Evolutionary conservation across 305 asterid species (phyloP).

Genomic region (Fraxinus ornus): DNA sequence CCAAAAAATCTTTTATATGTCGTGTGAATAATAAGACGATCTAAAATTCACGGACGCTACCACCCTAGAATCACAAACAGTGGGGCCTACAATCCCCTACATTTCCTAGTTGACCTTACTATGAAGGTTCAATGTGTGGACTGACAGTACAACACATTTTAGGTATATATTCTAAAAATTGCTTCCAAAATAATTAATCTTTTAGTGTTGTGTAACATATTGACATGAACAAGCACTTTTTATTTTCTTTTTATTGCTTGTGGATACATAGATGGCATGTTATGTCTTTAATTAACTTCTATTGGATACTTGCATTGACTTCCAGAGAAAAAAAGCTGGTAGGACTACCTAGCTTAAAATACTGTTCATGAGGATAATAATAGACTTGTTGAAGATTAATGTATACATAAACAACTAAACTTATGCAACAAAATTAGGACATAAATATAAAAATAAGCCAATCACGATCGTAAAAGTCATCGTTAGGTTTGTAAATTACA

Average conservation of each 20-base stretch:
- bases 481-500: constrained; percentile 18
- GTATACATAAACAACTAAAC: constrained; percentile 11
- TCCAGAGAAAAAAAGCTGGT: constrained; percentile 27
- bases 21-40: neutral
- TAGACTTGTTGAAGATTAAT: constrained; percentile 10
- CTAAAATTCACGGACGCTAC: neutral
- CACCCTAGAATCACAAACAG: neutral
- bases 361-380: constrained; percentile 24
- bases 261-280: constrained; percentile 18
- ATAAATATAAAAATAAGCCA: constrained; percentile 16
- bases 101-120: too few relatives aligned
- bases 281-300: neutral
- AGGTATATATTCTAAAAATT: neutral
- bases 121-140: neutral
- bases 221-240: constrained; percentile 19
- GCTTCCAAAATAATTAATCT: neutral
- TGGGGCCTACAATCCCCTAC: too few relatives aligned
- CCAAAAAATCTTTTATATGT: neutral
- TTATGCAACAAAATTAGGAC: constrained; percentile 21
- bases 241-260: constrained; percentile 8
- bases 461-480: constrained; percentile 26
- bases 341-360: constrained; percentile 22
- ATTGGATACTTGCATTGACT: constrained; percentile 34
- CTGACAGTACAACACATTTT: neutral
- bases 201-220: constrained; percentile 14